A percentile compares a stretch with the other conserved stretches of the same genome.
phyloP scores from a whole-genome alignment of 2,329 filamentous ascomycete genomes.

The Aspergillus hortae region DNA sequence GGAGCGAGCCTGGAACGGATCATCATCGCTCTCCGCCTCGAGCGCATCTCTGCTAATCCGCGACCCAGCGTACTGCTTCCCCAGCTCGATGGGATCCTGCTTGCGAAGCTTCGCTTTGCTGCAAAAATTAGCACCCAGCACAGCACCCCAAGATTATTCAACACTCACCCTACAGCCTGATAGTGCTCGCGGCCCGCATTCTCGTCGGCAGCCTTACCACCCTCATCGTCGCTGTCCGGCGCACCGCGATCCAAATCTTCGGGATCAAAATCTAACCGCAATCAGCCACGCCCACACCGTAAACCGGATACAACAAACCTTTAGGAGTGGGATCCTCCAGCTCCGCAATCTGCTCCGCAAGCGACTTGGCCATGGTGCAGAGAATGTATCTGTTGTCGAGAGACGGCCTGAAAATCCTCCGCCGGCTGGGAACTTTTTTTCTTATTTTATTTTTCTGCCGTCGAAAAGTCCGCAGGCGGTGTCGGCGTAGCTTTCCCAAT shows the following conservation, averaged over 20 bases:
- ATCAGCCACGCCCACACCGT: slow-evolving; percentile 7
- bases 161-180: slow-evolving; percentile 63
- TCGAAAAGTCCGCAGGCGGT: slow-evolving; percentile 16
- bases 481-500: not conserved
- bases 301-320: slow-evolving; percentile 46
- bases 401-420: slow-evolving; percentile 7
- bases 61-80: slow-evolving; percentile 75
- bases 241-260: slow-evolving; percentile 62
- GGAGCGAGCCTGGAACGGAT: slow-evolving; percentile 37
- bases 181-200: slow-evolving; percentile 81
- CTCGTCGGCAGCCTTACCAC: slow-evolving; percentile 44
- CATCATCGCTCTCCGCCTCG: slow-evolving; percentile 54
- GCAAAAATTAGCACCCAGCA: slow-evolving; percentile 11
- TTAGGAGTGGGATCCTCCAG: slow-evolving; percentile 59
- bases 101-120: slow-evolving; percentile 81
- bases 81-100: slow-evolving; percentile 64
- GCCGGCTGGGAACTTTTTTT: slow-evolving; percentile 7
- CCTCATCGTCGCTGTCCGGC: slow-evolving; percentile 53
- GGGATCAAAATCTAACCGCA: slow-evolving; percentile 68
- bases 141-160: slow-evolving; percentile 1
- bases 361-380: slow-evolving; percentile 47
- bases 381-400: not conserved
- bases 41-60: slow-evolving; percentile 68
- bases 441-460: slow-evolving; percentile 21
- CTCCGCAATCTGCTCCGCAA: slow-evolving; percentile 60